phyloP scores from a whole-genome alignment of 768 basidiomycete species.

The Lanmaoa rubissima region DNA sequence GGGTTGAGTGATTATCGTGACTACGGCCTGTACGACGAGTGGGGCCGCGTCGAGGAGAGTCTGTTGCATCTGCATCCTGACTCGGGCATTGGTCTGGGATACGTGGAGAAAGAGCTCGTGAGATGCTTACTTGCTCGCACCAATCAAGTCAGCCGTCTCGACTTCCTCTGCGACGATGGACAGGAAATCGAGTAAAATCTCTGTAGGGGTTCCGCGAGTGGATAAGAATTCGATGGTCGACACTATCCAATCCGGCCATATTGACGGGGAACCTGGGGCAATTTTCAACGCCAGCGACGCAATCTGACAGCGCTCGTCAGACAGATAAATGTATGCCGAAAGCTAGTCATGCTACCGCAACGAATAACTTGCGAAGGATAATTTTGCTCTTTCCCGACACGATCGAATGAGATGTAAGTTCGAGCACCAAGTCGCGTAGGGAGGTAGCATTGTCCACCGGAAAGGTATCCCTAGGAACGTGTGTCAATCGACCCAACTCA shows the following conservation, averaged over 20 bases:
- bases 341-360: slow-evolving; percentile 53
- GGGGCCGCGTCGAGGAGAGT: slow-evolving; percentile 66
- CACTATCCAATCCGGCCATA: slow-evolving; percentile 78
- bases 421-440: slow-evolving; percentile 66
- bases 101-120: not conserved
- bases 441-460: slow-evolving; percentile 56
- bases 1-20: slow-evolving; percentile 48
- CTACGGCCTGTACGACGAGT: slow-evolving; percentile 69
- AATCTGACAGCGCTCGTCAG: slow-evolving; percentile 40
- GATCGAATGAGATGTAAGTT: slow-evolving; percentile 66
- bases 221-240: slow-evolving; percentile 63
- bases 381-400: slow-evolving; percentile 58
- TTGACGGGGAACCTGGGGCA: slow-evolving; percentile 52
- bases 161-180: slow-evolving; percentile 86
- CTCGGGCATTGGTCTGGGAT: slow-evolving; percentile 6
- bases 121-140: slow-evolving; percentile 62
- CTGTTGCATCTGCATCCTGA: slow-evolving; percentile 61
- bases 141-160: slow-evolving; percentile 69
- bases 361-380: slow-evolving; percentile 84
- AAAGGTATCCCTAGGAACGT: slow-evolving; percentile 61
- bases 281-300: slow-evolving; percentile 72
- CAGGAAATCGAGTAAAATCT: slow-evolving; percentile 70
- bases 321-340: not conserved
- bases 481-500: slow-evolving; percentile 1
- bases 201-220: slow-evolving; percentile 52